Conservation (phyloP, 2,329 filamentous ascomycete genomes). For the Colletotrichum destructivum region DNA sequence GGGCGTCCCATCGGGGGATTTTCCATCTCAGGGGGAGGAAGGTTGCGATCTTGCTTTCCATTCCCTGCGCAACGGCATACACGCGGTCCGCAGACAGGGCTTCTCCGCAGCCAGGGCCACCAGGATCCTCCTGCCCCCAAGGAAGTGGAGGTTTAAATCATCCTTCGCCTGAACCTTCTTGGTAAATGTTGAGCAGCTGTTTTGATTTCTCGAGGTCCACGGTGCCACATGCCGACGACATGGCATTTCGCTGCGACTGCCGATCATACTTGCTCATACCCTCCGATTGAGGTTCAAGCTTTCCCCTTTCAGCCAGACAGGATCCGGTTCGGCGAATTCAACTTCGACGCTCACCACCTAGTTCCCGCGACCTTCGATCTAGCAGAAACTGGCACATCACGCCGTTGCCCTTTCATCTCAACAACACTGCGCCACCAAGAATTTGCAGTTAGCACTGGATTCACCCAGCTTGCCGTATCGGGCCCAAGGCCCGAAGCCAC, state of each 20-base stretch:
- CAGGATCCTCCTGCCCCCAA: conserved; percentile 15
- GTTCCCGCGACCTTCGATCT: conserved; percentile 33
- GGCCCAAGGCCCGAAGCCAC: conserved; percentile 18
- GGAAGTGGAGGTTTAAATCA: conserved; percentile 22
- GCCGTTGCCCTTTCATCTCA: conserved; percentile 21
- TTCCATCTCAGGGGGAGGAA: background rate
- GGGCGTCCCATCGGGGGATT: conserved; percentile 3
- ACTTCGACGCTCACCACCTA: background rate
- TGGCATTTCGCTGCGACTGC: conserved; percentile 34
- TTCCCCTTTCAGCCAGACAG: background rate
- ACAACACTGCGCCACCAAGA: conserved; percentile 6
- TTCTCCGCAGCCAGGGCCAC: conserved; percentile 19
- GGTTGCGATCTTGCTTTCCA: background rate
- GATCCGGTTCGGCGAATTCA: background rate
- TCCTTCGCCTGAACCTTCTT: conserved; percentile 18
- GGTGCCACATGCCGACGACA: conserved; percentile 22
- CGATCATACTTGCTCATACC: conserved; percentile 23
- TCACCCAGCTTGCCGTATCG: conserved; percentile 18
- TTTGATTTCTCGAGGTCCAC: background rate
- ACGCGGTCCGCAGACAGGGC: conserved; percentile 8
- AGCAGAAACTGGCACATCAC: conserved; percentile 23
- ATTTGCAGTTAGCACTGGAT: conserved; percentile 12
- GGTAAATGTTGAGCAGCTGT: conserved; percentile 7
- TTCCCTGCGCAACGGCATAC: conserved; percentile 2
- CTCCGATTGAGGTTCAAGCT: conserved; percentile 9